A percentile compares a stretch with the other conserved stretches of the same genome.
Conservation (phyloP, 345 rosid species). For the Gossypium mustelinum region DNA sequence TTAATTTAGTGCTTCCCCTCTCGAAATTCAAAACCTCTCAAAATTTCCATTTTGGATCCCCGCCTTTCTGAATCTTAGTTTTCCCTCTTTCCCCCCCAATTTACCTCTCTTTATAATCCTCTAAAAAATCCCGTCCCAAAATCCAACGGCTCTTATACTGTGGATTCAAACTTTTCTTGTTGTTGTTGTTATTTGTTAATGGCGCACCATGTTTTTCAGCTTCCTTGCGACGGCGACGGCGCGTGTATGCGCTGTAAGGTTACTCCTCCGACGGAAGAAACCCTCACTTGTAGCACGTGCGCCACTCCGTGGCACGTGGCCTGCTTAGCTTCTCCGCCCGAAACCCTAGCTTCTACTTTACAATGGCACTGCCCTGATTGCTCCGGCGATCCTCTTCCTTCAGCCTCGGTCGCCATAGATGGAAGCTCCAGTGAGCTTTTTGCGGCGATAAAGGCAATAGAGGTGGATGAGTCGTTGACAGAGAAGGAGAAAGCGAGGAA, state of each 20-base stretch:
- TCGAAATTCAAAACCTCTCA: constrained; percentile 1
- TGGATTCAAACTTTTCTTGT: not conserved
- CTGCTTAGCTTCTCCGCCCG: constrained; percentile 41
- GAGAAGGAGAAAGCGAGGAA: constrained; percentile 44
- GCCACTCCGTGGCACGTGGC: constrained; percentile 70
- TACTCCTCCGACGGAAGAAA: constrained; percentile 39
- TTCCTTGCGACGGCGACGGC: constrained; percentile 66
- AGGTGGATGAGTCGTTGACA: constrained; percentile 36
- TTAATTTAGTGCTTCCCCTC: not conserved
- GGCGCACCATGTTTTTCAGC: constrained; percentile 35
- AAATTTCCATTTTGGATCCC: not conserved
- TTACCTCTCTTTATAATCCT: not conserved
- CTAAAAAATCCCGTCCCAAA: no score
- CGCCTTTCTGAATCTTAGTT: not conserved
- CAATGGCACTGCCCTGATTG: constrained; percentile 78
- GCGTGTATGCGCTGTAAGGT: constrained; percentile 60
- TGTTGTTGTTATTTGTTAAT: constrained; percentile 6
- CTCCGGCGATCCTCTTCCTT: constrained; percentile 13
- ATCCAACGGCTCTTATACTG: not conserved
- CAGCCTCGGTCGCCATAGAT: constrained; percentile 1
- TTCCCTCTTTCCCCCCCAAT: not conserved
- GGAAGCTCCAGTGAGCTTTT: constrained; percentile 18
- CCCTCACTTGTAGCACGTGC: constrained; percentile 54
- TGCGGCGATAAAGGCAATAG: constrained; percentile 37
- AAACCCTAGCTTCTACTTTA: constrained; percentile 39